These are phyloP conservation scores for Leersia perrieri DNA, from an alignment of 176 grass and related monocot species.

Conservation along the genomic window DNA sequence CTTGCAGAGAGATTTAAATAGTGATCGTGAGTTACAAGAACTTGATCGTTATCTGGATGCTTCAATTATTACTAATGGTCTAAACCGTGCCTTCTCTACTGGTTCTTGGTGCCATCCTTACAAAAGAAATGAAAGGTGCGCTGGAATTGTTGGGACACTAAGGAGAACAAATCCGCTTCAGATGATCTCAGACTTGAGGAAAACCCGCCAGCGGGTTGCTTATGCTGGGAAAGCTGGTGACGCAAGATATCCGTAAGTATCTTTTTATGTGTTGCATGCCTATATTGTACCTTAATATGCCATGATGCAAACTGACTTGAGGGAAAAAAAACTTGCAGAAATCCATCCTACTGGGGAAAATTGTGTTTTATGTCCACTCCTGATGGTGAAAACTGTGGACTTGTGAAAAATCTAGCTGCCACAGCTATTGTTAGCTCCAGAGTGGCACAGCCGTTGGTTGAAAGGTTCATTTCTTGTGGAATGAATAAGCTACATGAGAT, in stretches of 20 bases:
- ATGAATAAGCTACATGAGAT: conserved; percentile 74
- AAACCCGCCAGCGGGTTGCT: conserved; percentile 85
- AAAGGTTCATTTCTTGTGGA: conserved; percentile 80
- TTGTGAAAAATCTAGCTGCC: conserved; percentile 85
- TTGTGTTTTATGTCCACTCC: conserved; percentile 93
- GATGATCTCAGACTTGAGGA: conserved; percentile 90
- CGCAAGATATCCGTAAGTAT: conserved; percentile 95
- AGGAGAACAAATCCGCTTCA: conserved; percentile 95
- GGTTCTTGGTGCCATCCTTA: conserved; percentile 95
- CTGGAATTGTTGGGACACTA: conserved; percentile 83
- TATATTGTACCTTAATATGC: background rate
- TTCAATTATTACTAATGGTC: conserved; percentile 85
- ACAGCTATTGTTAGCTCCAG: conserved; percentile 88
- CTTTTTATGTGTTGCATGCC: conserved; percentile 22
- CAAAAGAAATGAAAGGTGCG: conserved; percentile 59
- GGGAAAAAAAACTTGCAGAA: conserved; percentile 55
- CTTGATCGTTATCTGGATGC: conserved; percentile 65
- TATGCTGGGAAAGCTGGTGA: conserved; percentile 97
- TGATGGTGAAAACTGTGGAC: conserved; percentile 96
- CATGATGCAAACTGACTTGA: conserved; percentile 24
- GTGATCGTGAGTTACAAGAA: conserved; percentile 65
- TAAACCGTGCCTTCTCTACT: conserved; percentile 86
- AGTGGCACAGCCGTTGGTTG: conserved; percentile 52
- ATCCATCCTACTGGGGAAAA: conserved; percentile 94
- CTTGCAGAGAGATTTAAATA: conserved; percentile 90